Conservation (phyloP, 192 early-diverging fungal genomes). For the Coemansia sp. region DNA sequence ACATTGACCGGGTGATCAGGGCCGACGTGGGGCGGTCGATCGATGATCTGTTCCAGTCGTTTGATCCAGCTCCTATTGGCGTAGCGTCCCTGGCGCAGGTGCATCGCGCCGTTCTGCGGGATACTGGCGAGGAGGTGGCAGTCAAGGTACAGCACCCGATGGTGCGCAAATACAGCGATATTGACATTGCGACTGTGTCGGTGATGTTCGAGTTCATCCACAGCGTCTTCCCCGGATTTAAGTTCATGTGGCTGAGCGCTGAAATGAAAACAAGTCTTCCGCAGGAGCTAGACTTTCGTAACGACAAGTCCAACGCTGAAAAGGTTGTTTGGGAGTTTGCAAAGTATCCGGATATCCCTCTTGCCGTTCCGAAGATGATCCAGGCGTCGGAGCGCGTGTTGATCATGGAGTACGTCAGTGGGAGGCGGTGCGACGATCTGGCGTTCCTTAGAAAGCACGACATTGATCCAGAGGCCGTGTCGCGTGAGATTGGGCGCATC, state of each 20-base stretch:
- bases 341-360: conserved; percentile 38
- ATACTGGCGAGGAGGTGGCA: conserved; percentile 74
- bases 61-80: conserved; percentile 85
- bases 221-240: conserved; percentile 83
- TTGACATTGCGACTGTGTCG: conserved; percentile 78
- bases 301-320: conserved; percentile 77
- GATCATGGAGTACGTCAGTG: conserved; percentile 83
- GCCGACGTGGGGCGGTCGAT: conserved; percentile 68
- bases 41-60: conserved; percentile 68
- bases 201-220: conserved; percentile 66
- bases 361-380: conserved; percentile 79
- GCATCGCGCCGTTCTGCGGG: conserved; percentile 71
- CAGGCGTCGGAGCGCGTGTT: conserved; percentile 77
- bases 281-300: conserved; percentile 81
- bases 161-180: conserved; percentile 70
- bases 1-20: conserved; percentile 68
- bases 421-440: conserved; percentile 77
- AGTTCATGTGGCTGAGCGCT: conserved; percentile 85
- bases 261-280: conserved; percentile 86
- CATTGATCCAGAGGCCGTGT: conserved; percentile 77
- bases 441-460: conserved; percentile 64
- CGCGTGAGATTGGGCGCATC: conserved; percentile 68
- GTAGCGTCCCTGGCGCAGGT: conserved; percentile 94
- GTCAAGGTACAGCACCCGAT: conserved; percentile 93
- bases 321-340: conserved; percentile 66